Percentiles rank a stretch among this genome's conserved stretches.
Conservation (phyloP, 208 protist genomes). For the Leishmania tarentolae region DNA sequence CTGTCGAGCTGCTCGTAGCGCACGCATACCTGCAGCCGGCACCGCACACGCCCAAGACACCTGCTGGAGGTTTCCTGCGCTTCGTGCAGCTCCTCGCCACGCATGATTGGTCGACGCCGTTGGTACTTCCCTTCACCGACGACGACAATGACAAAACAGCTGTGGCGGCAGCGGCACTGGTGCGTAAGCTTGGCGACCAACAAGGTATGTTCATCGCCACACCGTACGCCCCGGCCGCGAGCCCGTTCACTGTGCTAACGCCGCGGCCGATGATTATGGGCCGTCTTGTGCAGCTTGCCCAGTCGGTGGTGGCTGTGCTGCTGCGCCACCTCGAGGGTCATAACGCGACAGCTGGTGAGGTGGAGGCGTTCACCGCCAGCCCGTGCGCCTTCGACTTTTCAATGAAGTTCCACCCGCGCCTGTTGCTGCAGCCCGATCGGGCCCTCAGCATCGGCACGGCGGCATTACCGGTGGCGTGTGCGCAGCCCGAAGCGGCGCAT, state of each 20-base stretch:
- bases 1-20: constrained; percentile 82
- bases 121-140: constrained; percentile 75
- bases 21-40: constrained; percentile 64
- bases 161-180: constrained; percentile 44
- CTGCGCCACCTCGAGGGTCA: constrained; percentile 45
- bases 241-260: constrained; percentile 81
- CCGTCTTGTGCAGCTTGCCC: constrained; percentile 79
- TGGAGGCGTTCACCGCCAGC: constrained; percentile 54
- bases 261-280: constrained; percentile 84
- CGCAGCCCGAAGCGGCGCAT: background rate
- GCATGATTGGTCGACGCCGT: constrained; percentile 74
- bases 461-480: background rate
- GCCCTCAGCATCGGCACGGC: constrained; percentile 25
- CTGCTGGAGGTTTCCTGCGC: constrained; percentile 72
- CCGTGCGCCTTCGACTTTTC: constrained; percentile 69
- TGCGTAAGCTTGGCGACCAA: constrained; percentile 62
- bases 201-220: constrained; percentile 86
- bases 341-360: constrained; percentile 37
- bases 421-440: constrained; percentile 74
- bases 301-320: constrained; percentile 47
- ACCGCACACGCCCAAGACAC: constrained; percentile 53
- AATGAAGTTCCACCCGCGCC: constrained; percentile 71
- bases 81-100: constrained; percentile 80
- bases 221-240: constrained; percentile 72
- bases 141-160: constrained; percentile 42